A percentile compares a stretch with the other conserved stretches of the same genome.
phyloP scores from a whole-genome alignment of 202 grass and related monocot genomes.

The Carex arenaria region DNA sequence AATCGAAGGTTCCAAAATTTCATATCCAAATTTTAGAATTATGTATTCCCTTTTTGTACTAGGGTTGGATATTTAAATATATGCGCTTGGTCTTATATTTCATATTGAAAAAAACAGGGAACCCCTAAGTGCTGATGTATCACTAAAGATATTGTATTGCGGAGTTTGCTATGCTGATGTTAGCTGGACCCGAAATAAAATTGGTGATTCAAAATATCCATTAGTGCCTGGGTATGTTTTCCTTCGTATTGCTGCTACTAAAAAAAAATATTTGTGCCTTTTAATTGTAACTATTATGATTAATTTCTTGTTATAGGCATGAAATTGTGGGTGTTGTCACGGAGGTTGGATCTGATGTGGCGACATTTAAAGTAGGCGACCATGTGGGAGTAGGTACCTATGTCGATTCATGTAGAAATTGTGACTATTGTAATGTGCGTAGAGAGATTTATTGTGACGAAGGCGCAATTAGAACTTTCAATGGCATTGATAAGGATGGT shows the following conservation, averaged over 20 bases:
- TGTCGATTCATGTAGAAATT: slow-evolving; percentile 40
- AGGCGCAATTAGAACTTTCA: slow-evolving; percentile 5
- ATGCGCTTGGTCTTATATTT: neutral
- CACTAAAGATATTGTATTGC: slow-evolving; percentile 32
- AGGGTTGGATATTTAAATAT: neutral
- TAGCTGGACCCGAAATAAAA: slow-evolving; percentile 14
- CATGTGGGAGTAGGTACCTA: slow-evolving; percentile 34
- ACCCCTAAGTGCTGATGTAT: slow-evolving; percentile 26
- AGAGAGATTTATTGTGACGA: slow-evolving; percentile 26
- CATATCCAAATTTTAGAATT: neutral
- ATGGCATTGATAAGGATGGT: slow-evolving; percentile 35
- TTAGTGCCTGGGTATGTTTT: slow-evolving; percentile 39
- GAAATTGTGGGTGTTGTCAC: slow-evolving; percentile 39
- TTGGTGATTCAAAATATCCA: slow-evolving; percentile 29
- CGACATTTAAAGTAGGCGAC: slow-evolving; percentile 34
- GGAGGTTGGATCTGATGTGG: slow-evolving; percentile 25
- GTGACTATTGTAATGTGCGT: slow-evolving; percentile 27
- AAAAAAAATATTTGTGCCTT: neutral
- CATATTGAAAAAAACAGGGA: slow-evolving; percentile 11
- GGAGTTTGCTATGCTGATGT: slow-evolving; percentile 46
- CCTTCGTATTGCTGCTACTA: neutral
- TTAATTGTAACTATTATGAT: no score
- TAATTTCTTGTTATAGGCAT: slow-evolving; percentile 22
- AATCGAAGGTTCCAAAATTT: slow-evolving; percentile 25
- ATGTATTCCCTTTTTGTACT: neutral